A percentile compares a stretch with the other conserved stretches of the same genome.
Conservation (phyloP, 495 filamentous ascomycete genomes). For the Neurospora sp. region DNA sequence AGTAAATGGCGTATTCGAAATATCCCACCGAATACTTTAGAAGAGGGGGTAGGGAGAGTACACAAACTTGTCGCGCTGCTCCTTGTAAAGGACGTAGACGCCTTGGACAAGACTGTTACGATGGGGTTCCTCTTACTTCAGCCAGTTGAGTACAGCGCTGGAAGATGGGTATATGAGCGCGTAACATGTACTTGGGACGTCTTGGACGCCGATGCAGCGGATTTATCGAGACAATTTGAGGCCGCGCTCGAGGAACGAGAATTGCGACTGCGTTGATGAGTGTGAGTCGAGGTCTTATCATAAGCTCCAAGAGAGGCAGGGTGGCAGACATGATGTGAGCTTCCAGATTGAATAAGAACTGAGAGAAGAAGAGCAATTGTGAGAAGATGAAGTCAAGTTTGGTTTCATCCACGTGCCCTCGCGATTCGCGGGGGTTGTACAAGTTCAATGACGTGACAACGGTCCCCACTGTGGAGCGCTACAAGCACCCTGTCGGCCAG, state of each 20-base stretch:
- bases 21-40: background rate
- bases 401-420: background rate
- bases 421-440: no score
- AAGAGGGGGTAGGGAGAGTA: background rate
- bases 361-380: no score
- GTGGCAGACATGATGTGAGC: background rate
- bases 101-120: no score
- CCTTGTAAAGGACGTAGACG: background rate
- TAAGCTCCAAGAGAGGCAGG: background rate
- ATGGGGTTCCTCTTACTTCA: background rate
- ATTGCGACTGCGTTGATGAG: background rate
- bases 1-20: accelerated
- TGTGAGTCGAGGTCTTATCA: background rate
- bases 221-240: background rate
- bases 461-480: background rate
- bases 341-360: background rate
- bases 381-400: background rate
- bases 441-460: background rate
- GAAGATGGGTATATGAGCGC: background rate
- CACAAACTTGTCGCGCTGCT: background rate
- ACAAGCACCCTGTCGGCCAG: background rate
- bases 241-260: background rate
- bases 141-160: background rate
- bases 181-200: background rate
- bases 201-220: no score